Evolutionary conservation across 164 flowering plant species (phyloP), one percentile per base, ranked within the genome.

Genomic region (Hamamelis virginiana): DNA sequence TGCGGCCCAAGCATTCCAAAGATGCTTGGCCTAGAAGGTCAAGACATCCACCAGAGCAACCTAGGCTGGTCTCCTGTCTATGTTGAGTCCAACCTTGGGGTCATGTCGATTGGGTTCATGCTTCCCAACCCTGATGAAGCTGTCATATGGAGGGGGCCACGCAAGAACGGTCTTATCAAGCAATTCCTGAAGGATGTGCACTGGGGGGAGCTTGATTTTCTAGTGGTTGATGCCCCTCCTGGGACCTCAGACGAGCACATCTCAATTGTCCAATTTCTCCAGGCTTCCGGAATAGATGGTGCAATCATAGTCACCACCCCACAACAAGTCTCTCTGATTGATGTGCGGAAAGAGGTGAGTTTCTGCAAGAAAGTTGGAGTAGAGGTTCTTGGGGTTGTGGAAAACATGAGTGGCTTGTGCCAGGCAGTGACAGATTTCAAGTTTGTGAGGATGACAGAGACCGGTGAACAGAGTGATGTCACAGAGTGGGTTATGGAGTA

Each of bases 191-290:
- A 86, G 79, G 97, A 92, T 56, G 97, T 92, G 9, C 72, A 92
- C 50, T 94, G 98, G 98, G 95, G 91, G 0, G 98, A 94, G 65
- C 94, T 94, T 19, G 98, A 94, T 76, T 91, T 86, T 73, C 82
- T 94, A 9, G 84, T 94, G 46, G 90, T 94, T 44, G 97, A 94
- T 77, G 95, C 97, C 13, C 98, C 97, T n/a, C 98, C 97, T 4
- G 98, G 97, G 51, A 94, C 98, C 64, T 94, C 97, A 16, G 98
- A 94, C 60, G 98, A 94, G 81, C 96, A 91, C 78, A 94, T 94
- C 65, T 86, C 97, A 0, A 88, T 89, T 5, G 95, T 89, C 55
- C 93, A 92, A 62, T 84, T 78, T 76, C 94, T 94, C 57, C 85
- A 87, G 72, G 84, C 81, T 19, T 81, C 95, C 0, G 92, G 89